Conservation (phyloP, 805 yeast species). For the Lipomyces orientalis region DNA sequence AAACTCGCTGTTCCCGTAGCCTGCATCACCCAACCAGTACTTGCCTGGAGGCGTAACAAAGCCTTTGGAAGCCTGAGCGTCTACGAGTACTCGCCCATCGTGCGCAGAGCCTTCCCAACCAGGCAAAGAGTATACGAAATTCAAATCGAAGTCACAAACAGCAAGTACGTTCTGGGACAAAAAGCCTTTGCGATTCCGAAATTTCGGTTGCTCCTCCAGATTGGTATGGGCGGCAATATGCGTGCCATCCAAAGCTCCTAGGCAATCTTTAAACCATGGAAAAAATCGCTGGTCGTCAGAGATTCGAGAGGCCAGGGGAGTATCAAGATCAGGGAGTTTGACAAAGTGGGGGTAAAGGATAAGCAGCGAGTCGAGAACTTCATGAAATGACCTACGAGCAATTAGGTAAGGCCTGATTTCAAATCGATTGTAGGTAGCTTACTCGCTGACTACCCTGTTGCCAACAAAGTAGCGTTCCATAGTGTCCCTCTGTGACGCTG, state of each 20-base stretch:
- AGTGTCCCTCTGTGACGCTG: not conserved
- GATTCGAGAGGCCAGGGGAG: not conserved
- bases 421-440: no score
- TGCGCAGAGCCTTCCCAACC: not conserved
- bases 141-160: not conserved
- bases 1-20: not conserved
- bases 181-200: no score
- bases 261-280: no score
- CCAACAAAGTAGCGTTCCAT: no score
- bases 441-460: no score
- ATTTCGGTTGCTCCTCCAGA: not conserved
- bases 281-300: not conserved
- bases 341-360: no score
- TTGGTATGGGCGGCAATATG: no score
- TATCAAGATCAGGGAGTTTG: no score
- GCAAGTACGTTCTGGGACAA: not conserved
- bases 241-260: no score
- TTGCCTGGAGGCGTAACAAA: not conserved
- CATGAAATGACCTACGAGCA: no score
- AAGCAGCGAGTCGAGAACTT: no score
- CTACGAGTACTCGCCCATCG: not conserved
- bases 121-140: not conserved
- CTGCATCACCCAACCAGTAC: not conserved
- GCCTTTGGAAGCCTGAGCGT: not conserved
- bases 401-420: no score